Conservation (phyloP, 345 rosid species). For the Acer negundo region DNA sequence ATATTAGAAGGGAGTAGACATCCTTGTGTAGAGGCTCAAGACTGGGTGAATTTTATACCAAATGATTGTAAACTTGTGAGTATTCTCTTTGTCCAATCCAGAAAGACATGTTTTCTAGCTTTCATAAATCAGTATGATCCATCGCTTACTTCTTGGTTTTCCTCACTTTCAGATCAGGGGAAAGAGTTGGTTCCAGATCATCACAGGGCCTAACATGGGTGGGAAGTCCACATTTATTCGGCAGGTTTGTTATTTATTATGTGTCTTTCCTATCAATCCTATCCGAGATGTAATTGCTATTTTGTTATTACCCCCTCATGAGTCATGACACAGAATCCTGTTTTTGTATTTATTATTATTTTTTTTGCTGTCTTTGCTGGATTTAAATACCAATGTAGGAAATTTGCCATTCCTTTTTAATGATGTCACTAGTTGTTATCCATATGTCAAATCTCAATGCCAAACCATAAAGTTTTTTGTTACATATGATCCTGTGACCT, state of each 20-base stretch:
- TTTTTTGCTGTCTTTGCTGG: neutral
- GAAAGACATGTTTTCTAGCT: slow-evolving; percentile 5
- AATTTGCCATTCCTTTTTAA: neutral
- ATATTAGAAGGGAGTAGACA: slow-evolving; percentile 90
- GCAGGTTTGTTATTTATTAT: slow-evolving; percentile 55
- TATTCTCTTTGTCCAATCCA: slow-evolving; percentile 19
- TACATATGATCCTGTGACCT: neutral
- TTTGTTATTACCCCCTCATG: neutral
- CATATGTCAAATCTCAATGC: neutral
- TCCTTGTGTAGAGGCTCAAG: slow-evolving; percentile 99
- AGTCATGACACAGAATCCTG: neutral
- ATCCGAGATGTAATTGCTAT: neutral
- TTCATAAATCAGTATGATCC: slow-evolving; percentile 27
- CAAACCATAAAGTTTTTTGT: neutral
- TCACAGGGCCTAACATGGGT: slow-evolving; percentile 99
- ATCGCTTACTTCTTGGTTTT: slow-evolving; percentile 24
- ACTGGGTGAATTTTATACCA: slow-evolving; percentile 99
- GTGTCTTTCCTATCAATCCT: neutral
- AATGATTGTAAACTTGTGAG: slow-evolving; percentile 95
- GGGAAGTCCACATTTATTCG: slow-evolving; percentile 98
- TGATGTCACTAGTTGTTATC: neutral
- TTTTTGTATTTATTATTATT: neutral
- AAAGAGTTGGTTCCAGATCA: slow-evolving; percentile 95
- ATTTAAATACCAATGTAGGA: neutral
- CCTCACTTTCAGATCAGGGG: slow-evolving; percentile 66